Evolutionary conservation across 768 basidiomycete genomes (phyloP).

Genomic region (Neoboletus brunneissimus): DNA sequence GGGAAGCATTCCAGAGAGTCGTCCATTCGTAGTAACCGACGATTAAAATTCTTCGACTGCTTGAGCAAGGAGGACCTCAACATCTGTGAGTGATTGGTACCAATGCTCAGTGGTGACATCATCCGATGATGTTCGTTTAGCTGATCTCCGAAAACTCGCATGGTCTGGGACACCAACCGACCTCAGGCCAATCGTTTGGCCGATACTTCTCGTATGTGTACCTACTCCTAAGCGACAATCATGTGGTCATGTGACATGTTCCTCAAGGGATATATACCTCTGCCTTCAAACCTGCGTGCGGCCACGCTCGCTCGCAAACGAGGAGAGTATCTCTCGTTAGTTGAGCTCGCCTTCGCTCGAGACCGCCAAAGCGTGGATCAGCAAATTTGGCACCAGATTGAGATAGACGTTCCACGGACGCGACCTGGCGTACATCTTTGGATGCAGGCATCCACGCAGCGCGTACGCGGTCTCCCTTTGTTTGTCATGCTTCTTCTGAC

Average conservation of each 20-base stretch:
- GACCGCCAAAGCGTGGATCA: conserved; percentile 87
- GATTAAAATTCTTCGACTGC: conserved; percentile 80
- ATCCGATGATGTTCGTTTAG: conserved; percentile 35
- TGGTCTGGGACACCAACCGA: conserved; percentile 93
- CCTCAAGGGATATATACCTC: conserved; percentile 86
- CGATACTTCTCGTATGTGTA: conserved; percentile 76
- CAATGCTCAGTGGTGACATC: not conserved
- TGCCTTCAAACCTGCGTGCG: conserved; percentile 71
- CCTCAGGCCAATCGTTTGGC: conserved; percentile 91
- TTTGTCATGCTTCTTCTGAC: conserved; percentile 12
- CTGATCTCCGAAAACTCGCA: conserved; percentile 83
- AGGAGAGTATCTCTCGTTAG: conserved; percentile 86
- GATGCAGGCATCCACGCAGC: conserved; percentile 87
- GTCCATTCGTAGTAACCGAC: conserved; percentile 75
- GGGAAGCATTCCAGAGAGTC: conserved; percentile 69
- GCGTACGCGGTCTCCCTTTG: conserved; percentile 49
- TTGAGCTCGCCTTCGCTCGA: conserved; percentile 84
- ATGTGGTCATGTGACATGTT: conserved; percentile 6
- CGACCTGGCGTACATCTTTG: conserved; percentile 87
- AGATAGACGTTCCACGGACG: conserved; percentile 96
- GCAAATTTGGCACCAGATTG: conserved; percentile 99
- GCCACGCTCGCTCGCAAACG: conserved; percentile 85
- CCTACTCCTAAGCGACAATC: not conserved
- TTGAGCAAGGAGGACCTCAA: conserved; percentile 75
- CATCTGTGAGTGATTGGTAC: conserved; percentile 53